Evolutionary conservation across 805 yeast species (phyloP).

Genomic region (Pichia manshurica): DNA sequence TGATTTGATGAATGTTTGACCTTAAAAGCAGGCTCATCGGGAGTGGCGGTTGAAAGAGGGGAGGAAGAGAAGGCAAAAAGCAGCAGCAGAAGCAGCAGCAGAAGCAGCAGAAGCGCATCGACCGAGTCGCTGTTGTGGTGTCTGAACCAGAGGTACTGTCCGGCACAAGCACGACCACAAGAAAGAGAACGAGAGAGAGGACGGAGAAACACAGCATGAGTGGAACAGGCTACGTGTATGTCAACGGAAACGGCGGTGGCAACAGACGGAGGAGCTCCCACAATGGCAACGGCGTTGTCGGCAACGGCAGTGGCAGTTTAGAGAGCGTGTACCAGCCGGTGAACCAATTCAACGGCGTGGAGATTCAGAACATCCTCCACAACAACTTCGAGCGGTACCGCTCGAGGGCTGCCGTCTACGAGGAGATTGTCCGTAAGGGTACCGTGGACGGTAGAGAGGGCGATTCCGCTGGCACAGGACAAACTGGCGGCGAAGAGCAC

Average conservation of each 20-base stretch:
- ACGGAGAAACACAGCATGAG: not conserved
- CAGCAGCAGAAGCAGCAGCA: too few species aligned
- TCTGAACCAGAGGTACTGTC: too few species aligned
- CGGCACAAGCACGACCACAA: too few species aligned
- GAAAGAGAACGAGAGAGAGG: too few species aligned
- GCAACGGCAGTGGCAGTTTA: not conserved
- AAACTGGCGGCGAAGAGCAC: not conserved
- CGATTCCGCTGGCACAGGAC: not conserved
- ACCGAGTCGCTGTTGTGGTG: too few species aligned
- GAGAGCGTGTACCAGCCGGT: slow-evolving; percentile 3
- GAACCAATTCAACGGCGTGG: slow-evolving; percentile 4
- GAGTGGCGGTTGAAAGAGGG: too few species aligned
- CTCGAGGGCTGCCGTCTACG: not conserved
- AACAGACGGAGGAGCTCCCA: slow-evolving; percentile 1
- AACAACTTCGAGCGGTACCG: not conserved
- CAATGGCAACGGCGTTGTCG: not conserved
- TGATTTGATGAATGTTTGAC: too few species aligned
- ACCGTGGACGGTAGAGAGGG: not conserved
- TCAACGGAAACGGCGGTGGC: not conserved
- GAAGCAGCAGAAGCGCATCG: too few species aligned
- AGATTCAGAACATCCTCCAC: not conserved
- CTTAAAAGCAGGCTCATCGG: too few species aligned
- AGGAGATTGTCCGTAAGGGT: not conserved
- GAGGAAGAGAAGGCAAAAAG: too few species aligned
- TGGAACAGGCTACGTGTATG: not conserved